Evolutionary conservation across 345 rosid genomes (phyloP), one percentile per base, ranked within the genome.

Genomic region (Noccaea caerulescens): DNA sequence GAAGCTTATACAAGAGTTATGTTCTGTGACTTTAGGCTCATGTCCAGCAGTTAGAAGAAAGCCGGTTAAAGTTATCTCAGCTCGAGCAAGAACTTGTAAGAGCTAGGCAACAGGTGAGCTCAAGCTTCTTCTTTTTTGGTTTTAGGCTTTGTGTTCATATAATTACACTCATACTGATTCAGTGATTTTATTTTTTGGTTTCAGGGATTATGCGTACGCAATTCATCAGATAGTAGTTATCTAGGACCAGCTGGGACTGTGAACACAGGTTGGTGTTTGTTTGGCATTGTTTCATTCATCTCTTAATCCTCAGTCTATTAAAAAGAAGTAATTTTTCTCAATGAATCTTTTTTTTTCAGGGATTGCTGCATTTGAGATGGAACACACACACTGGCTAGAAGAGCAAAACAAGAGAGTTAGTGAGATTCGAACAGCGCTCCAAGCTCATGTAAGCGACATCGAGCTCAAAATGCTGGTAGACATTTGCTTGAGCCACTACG

Each of bases 41-140:
- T 77, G 94, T 93, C n/a, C 98, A 91, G 66, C 94, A 93, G 62
- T 68, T 93, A 44, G 97, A 93, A 82, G 80, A 86, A 33, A 86
- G 98, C 80, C 82, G 91, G 53, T 69, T 86, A 69, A 91, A 89
- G 82, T 77, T 93, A 58, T 85, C 84, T 12, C 96, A 86, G 69
- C 77, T 93, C 45, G 98, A 93, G 80, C 94, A 84, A 76, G 98
- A 93, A 73, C 90, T 93, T 34, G 85, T 84, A 66, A 85, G 80
- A 80, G 83, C 92, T 32, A 85, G 84, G 80, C 92, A 87, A 65
- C 96, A 91, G 78, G 78, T 74, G 18, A 67, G 50, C 49, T 43
- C 56, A 67, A 67, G 14, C 56, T 58, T 66, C 2, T 18, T 46
- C 5, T 8, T 13, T 41, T 49, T 13, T 16, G 10, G 3, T 0